These are phyloP conservation scores for Pleurotus giganteus DNA, from an alignment of 768 basidiomycete species.

Conservation along the genomic window DNA sequence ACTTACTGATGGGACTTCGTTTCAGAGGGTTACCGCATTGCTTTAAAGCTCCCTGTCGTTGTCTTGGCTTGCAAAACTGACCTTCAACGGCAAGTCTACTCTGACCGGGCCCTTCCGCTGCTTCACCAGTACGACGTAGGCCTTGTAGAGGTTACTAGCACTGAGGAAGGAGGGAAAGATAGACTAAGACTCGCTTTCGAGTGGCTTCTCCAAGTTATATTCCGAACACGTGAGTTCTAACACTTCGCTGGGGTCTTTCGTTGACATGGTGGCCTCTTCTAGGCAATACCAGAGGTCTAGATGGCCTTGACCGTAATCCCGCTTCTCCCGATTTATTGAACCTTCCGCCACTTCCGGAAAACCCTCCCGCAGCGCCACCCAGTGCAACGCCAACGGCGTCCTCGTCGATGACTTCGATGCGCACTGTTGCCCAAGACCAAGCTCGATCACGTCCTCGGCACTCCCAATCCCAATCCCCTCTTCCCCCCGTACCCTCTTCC, in stretches of 20 bases:
- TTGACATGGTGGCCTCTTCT: conserved; percentile 11
- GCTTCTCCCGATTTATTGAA: conserved; percentile 64
- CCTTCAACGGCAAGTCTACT: conserved; percentile 55
- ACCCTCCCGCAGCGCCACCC: conserved; percentile 50
- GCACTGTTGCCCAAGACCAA: conserved; percentile 26
- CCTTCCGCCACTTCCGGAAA: conserved; percentile 55
- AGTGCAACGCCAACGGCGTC: conserved; percentile 40
- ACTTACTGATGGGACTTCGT: conserved; percentile 13
- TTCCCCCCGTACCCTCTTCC: conserved; percentile 32
- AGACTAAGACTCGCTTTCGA: conserved; percentile 76
- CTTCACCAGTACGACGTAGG: conserved; percentile 69
- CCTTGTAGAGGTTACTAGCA: conserved; percentile 68
- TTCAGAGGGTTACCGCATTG: conserved; percentile 54
- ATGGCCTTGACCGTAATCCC: conserved; percentile 59
- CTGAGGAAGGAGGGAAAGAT: conserved; percentile 54
- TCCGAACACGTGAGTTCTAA: conserved; percentile 39
- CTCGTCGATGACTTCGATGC: conserved; percentile 22
- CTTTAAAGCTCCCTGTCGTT: conserved; percentile 59
- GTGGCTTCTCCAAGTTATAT: conserved; percentile 68
- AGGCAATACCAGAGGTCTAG: conserved; percentile 32
- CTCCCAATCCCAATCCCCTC: conserved; percentile 20
- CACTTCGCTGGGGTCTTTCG: conserved; percentile 1
- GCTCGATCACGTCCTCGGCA: conserved; percentile 20
- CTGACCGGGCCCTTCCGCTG: conserved; percentile 46
- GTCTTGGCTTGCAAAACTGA: conserved; percentile 91